Evolutionary conservation across 768 basidiomycete species (phyloP), one percentile per base, ranked within the genome.

Genomic region (Leccinum rimulosum): DNA sequence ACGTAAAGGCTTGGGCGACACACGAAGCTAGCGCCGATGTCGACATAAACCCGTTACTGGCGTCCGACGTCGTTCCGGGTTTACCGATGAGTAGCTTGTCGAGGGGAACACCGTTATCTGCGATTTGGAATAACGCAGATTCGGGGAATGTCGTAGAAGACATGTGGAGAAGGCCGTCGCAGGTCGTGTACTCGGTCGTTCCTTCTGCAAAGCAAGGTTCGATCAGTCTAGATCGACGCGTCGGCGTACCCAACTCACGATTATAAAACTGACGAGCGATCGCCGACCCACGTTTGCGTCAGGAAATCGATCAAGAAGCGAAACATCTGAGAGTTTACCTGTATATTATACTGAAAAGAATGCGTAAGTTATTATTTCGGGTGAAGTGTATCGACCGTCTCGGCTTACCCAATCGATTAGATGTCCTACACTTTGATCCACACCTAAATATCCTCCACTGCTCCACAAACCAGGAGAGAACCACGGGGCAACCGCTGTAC

Each of bases 21-120:
- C 89, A 92, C n/a, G 69, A 70, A 0, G 84, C 80, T 14, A 91
- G 75, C 6, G 79, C 79, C 4, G 78, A 70, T 6, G 85, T 76
- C 33, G 75, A 74, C 74, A 91, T 87, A 59, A 75, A 81, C 14
- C 77, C 84, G 60, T 81, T 84, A 60, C 63, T 77, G 3, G 86
- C 84, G 50, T 83, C 82, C 9, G 70, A 64, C 10, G 4, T 17
- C 17, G 36, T 38, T 36, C 52, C 52, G 3, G 52, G 52, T 28
- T 53, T 53, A 2, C 88, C 88, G 65, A 91, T 88, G 57, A 90
- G 84, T 56, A 90, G 76, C 74, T 89, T 89, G 66, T 80, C 73
- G 51, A 86, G 70, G 3, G 81, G 72, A 11, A 89, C 80, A 28
- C 85, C 52, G 4, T 14, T 53, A 15, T 19, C 27, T 5, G 52